phyloP scores from a whole-genome alignment of 257 asterid species.

The Solanum phureja region DNA sequence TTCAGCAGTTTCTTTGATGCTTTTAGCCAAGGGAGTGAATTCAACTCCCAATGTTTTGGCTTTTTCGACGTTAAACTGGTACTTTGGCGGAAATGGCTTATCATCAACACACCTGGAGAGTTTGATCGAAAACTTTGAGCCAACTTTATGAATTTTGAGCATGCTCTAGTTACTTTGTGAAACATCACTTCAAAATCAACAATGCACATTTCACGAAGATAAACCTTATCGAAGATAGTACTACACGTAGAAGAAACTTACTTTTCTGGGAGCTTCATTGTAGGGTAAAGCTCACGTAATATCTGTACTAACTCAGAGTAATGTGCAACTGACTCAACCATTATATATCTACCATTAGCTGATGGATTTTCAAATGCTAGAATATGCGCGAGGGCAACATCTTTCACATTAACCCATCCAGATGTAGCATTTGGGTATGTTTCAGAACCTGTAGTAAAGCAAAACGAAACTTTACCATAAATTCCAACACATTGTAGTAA shows the following conservation, averaged over 20 bases:
- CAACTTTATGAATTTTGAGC: background rate
- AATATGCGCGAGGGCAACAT: slow-evolving; percentile 68
- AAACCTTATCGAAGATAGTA: too few relatives aligned
- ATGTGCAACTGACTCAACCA: slow-evolving; percentile 22
- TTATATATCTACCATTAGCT: slow-evolving; percentile 58
- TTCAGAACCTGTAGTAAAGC: slow-evolving; percentile 39
- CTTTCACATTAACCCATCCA: slow-evolving; percentile 65
- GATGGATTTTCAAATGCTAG: slow-evolving; percentile 52
- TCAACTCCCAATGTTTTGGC: slow-evolving; percentile 48
- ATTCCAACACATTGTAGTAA: background rate
- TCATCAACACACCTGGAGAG: slow-evolving; percentile 56
- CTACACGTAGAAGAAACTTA: slow-evolving; percentile 14
- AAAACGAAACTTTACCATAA: background rate
- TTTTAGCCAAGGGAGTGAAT: slow-evolving; percentile 45
- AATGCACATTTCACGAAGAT: background rate
- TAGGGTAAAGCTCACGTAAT: slow-evolving; percentile 41
- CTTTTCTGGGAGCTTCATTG: slow-evolving; percentile 49
- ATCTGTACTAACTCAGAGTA: slow-evolving; percentile 25
- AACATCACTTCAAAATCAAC: background rate
- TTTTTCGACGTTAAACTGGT: slow-evolving; percentile 52
- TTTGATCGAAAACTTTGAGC: background rate
- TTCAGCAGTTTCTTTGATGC: slow-evolving; percentile 54
- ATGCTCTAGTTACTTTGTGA: background rate
- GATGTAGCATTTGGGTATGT: slow-evolving; percentile 32
- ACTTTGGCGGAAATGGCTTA: slow-evolving; percentile 42